Evolutionary conservation across 1,139 yeast species (phyloP), one percentile per base, ranked within the genome.

Genomic region (Lizanozyma gosingica): DNA sequence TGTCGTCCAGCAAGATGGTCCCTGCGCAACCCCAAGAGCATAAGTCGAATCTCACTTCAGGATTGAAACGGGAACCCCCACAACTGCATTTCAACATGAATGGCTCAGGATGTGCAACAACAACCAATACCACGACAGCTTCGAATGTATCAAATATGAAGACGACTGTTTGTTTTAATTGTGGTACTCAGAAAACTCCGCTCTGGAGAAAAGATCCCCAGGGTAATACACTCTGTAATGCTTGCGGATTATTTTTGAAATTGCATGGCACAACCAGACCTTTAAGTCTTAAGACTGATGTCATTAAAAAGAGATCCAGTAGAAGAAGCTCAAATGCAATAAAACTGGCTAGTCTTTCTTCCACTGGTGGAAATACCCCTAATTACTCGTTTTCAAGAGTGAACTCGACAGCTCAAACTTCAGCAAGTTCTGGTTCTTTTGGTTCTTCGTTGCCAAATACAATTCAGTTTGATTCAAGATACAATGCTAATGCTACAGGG

Each of bases 221-320:
- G 35, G 82, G 82, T 0, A 71, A 76, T 45, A 74, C 80, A 1
- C 58, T 76, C 14, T 76, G 82, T 53, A 76, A 76, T 50, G 82
- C 82, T 0, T 76, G 82, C 58, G 82, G 82, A 1, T 57, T 76
- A 34, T 76, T 76, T 49, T 63, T 70, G 41, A 76, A 76, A 47
- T 56, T 76, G 22, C 82, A 76, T 48, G 82, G 82, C 17, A 73
- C 78, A 2, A 73, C 76, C 46, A 58, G 82, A 39, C 82, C 82
- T 2, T 60, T 76, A 18, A 69, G 78, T 17, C 59, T 74, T 39
- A 76, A 76, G 48, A 75, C 80, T 0, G 82, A 76, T 47, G 76
- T 76, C 11, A 76, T 76, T 40, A 75, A 73, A 45, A 76, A 76
- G 52, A 61, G 82, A 49, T 70, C 67, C 42, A 67, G 76, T 3